A percentile compares a stretch with the other conserved stretches of the same genome.
phyloP scores from a whole-genome alignment of 176 grass and related monocot genomes.

The Eleusine indica region DNA sequence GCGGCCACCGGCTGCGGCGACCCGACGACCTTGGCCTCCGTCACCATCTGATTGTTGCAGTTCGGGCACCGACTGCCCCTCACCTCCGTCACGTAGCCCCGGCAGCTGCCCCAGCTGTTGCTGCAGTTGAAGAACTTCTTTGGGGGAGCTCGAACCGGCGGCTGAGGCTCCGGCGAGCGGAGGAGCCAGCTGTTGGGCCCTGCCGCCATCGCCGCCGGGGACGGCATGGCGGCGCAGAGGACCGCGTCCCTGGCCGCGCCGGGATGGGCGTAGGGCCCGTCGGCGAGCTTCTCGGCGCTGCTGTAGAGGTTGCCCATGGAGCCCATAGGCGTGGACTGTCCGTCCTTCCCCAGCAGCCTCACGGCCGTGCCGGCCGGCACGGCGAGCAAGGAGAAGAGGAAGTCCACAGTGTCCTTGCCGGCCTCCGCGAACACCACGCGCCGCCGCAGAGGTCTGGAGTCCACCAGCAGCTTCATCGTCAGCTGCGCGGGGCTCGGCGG shows the following conservation, averaged over 20 bases:
- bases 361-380: slow-evolving; percentile 37
- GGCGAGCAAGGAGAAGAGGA: slow-evolving; percentile 47
- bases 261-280: slow-evolving; percentile 16
- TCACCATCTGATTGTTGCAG: not conserved
- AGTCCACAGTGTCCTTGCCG: slow-evolving; percentile 47
- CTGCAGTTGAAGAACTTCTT: slow-evolving; percentile 9
- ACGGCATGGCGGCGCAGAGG: slow-evolving; percentile 4
- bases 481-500: not conserved
- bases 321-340: slow-evolving; percentile 8
- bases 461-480: slow-evolving; percentile 26
- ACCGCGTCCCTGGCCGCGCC: slow-evolving; percentile 9
- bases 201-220: not conserved
- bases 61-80: not conserved
- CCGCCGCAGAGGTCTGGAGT: not conserved
- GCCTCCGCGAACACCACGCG: slow-evolving; percentile 54
- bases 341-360: slow-evolving; percentile 29
- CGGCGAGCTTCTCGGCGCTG: slow-evolving; percentile 36
- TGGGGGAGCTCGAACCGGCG: not conserved
- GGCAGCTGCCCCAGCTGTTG: not conserved
- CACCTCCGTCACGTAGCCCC: slow-evolving; percentile 15
- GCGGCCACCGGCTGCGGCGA: not conserved
- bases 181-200: slow-evolving; percentile 16
- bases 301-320: slow-evolving; percentile 27
- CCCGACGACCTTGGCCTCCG: not conserved
- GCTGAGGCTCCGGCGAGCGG: not conserved